These are phyloP conservation scores for Canariomyces notabilis DNA, from an alignment of 2,329 filamentous ascomycete genomes.

Conservation along the genomic window DNA sequence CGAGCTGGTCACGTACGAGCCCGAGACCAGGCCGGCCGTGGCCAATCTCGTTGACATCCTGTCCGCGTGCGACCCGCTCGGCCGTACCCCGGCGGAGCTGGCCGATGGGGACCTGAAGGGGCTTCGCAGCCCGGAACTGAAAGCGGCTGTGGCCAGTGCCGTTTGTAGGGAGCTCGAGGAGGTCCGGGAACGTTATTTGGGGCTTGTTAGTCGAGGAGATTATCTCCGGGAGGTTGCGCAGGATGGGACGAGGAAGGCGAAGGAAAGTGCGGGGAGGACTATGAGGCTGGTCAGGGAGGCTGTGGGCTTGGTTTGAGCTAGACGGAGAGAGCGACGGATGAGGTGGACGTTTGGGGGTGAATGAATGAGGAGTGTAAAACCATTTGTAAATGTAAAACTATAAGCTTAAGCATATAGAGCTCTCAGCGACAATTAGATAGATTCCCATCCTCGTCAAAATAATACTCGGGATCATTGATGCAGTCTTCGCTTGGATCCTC, in stretches of 20 bases:
- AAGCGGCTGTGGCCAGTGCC: conserved; percentile 38
- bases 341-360: no score
- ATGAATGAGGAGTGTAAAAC: not conserved
- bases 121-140: conserved; percentile 10
- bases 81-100: conserved; percentile 37
- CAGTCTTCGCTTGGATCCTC: no score
- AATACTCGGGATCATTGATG: no score
- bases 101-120: conserved; percentile 37
- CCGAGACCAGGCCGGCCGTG: conserved; percentile 66
- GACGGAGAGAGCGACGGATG: no score
- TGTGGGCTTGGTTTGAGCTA: conserved; percentile 40
- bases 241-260: conserved; percentile 57
- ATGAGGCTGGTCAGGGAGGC: conserved; percentile 50
- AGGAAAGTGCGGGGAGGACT: conserved; percentile 52
- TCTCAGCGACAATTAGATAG: no score
- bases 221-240: conserved; percentile 48
- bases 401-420: no score
- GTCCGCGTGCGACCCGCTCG: conserved; percentile 56
- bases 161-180: conserved; percentile 49
- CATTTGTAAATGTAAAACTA: not conserved
- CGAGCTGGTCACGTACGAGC: conserved; percentile 67
- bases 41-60: conserved; percentile 81
- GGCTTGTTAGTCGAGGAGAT: conserved; percentile 37
- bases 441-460: no score
- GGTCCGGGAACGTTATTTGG: conserved; percentile 53